A percentile compares a stretch with the other conserved stretches of the same genome.
phyloP scores from a whole-genome alignment of 2,329 filamentous ascomycete species.

The Beauveria australis region DNA sequence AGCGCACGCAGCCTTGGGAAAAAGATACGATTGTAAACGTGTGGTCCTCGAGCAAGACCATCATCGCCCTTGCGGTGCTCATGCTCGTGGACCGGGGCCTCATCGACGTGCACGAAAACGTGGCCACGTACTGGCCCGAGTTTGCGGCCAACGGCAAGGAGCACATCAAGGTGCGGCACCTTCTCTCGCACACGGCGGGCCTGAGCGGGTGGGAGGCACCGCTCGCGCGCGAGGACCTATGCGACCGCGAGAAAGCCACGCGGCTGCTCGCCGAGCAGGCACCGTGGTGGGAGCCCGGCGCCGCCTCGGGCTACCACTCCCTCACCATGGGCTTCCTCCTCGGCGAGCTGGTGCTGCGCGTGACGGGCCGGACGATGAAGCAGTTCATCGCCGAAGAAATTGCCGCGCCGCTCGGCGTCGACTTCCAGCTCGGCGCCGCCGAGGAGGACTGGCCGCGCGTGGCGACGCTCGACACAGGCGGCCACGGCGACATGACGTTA shows the following conservation, averaged over 20 bases:
- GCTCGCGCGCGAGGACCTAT: constrained; percentile 24
- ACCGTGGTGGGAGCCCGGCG: constrained; percentile 37
- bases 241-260: constrained; percentile 21
- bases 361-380: constrained; percentile 31
- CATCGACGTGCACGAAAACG: constrained; percentile 27
- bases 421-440: constrained; percentile 36
- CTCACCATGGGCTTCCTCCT: constrained; percentile 32
- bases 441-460: constrained; percentile 34
- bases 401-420: constrained; percentile 31
- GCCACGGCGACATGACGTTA: constrained; percentile 15
- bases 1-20: constrained; percentile 25
- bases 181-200: constrained; percentile 32
- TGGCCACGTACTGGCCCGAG: constrained; percentile 38
- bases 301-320: constrained; percentile 33
- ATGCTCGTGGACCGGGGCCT: constrained; percentile 32
- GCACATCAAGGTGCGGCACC: constrained; percentile 29
- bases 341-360: constrained; percentile 33
- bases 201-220: constrained; percentile 25
- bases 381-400: constrained; percentile 32
- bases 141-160: constrained; percentile 34
- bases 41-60: constrained; percentile 32
- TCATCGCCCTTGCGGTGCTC: constrained; percentile 12
- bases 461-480: constrained; percentile 24
- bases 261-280: constrained; percentile 30
- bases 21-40: constrained; percentile 31